Evolutionary conservation across 768 basidiomycete species (phyloP).

Genomic region (Mycena maculata): DNA sequence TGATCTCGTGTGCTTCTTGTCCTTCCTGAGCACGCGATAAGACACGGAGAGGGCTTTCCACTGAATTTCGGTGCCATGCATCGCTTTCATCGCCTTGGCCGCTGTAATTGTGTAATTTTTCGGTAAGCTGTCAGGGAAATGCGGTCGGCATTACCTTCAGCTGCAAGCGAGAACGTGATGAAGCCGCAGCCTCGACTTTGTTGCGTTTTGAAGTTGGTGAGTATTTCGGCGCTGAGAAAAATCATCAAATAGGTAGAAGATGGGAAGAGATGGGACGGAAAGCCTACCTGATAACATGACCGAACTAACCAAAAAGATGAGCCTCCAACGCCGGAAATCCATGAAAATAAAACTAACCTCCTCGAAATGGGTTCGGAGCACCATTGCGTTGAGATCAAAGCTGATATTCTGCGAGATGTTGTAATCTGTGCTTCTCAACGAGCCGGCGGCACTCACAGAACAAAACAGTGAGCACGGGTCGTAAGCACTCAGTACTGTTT

Average conservation of each 20-base stretch:
- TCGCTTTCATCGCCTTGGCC: conserved; percentile 13
- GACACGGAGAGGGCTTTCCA: conserved; percentile 10
- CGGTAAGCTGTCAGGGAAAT: background rate
- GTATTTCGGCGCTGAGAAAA: conserved; percentile 16
- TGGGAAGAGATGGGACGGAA: background rate
- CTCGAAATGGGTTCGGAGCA: conserved; percentile 22
- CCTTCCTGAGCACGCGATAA: conserved; percentile 7
- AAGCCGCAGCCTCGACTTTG: conserved; percentile 24
- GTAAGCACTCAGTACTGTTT: conserved; percentile 15
- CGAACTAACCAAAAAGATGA: conserved; percentile 13
- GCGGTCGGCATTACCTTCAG: conserved; percentile 15
- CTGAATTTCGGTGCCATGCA: conserved; percentile 18
- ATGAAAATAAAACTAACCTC: conserved; percentile 9
- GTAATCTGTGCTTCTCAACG: background rate
- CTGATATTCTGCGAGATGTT: conserved; percentile 20
- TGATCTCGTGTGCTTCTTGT: background rate
- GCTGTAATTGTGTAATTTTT: conserved; percentile 12
- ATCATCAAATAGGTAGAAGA: background rate
- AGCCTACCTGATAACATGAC: conserved; percentile 12
- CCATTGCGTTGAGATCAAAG: conserved; percentile 5
- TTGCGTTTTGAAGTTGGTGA: conserved; percentile 4
- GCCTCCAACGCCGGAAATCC: background rate
- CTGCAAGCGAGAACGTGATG: conserved; percentile 22
- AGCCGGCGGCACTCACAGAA: conserved; percentile 14
- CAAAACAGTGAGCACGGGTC: conserved; percentile 31